phyloP scores from a whole-genome alignment of 2,329 filamentous ascomycete genomes.

The Pyrenochaeta sp. region DNA sequence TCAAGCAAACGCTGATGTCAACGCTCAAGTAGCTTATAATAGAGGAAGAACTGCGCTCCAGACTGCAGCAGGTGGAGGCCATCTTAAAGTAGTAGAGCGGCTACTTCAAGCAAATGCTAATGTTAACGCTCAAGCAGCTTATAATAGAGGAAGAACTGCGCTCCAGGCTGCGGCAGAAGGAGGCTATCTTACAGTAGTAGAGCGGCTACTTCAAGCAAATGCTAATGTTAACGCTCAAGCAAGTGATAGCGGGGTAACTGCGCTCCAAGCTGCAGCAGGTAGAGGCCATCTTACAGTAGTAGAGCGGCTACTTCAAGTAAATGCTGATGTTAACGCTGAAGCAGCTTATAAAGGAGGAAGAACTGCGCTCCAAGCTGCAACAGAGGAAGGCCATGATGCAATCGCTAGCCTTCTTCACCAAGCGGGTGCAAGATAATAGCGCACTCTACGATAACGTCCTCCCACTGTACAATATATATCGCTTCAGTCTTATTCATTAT shows the following conservation, averaged over 20 bases:
- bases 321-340: constrained; percentile 12
- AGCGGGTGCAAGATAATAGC: no score
- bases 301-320: constrained; percentile 15
- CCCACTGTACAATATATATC: no score
- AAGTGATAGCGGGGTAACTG: constrained; percentile 8
- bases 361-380: constrained; percentile 17
- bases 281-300: constrained; percentile 18
- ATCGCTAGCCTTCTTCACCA: no score
- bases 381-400: constrained; percentile 15
- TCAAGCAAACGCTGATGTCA: no score
- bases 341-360: constrained; percentile 7
- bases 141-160: constrained; percentile 7
- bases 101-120: not conserved
- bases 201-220: constrained; percentile 12
- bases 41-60: no score
- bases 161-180: constrained; percentile 9
- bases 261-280: constrained; percentile 9
- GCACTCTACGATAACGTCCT: no score
- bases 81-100: not conserved
- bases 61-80: not conserved
- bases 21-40: no score
- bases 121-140: not conserved
- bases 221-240: constrained; percentile 13
- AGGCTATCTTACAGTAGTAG: constrained; percentile 17
- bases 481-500: no score